Base-by-base conservation (phyloP, 2,329 filamentous ascomycete genomes). In the Fusarium sp. region DNA sequence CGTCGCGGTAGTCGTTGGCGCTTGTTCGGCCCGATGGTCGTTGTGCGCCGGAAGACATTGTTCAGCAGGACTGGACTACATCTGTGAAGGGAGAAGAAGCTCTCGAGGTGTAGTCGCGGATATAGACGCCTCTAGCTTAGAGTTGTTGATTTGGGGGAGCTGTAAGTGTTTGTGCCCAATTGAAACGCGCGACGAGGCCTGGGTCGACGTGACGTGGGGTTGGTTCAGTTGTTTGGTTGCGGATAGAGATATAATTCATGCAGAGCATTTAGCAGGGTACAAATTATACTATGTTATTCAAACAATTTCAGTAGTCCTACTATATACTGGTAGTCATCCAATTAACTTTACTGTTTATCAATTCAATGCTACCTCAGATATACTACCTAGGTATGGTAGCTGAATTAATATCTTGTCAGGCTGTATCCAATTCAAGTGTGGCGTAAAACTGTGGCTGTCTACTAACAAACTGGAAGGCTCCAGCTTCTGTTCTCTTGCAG, bases 21-120 rank as follows among this genome's bases (percentile, higher is more conserved):
- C 81, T 83, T 69, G 81, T 76, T 77, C 84, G 84, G 76, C 81
- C 80, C 68, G 84, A 81, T 72, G 80, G 79, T 79, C 81, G 77
- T 68, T 78, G 75, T 72, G 77, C 74, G 71, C 78, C 80, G 63
- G 81, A 82, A 67, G 82, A 81, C 82, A 84, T 83, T 68, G 60
- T 71, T 66, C 77, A 73, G 68, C 73, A 68, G 74, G 71, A 41
- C 77, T 80, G 73, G 71, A 41, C 77, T 80, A 80, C 80, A 81
- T 81, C 72, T 76, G 78, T 66, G 64, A 25, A 67, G 34, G 34
- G 46, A 30, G 20, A 23, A 56, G 50, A 53, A 48, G 43, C 37
- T 30, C 49, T 57, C 41, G 16, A 18, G 48, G 54, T 58, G 54
- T 37, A 28, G 57, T 58, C 34, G 56, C 59, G 55, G 50, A 27